phyloP scores from a whole-genome alignment of 169 alveolate species.

The Plasmodium knowlesi region DNA sequence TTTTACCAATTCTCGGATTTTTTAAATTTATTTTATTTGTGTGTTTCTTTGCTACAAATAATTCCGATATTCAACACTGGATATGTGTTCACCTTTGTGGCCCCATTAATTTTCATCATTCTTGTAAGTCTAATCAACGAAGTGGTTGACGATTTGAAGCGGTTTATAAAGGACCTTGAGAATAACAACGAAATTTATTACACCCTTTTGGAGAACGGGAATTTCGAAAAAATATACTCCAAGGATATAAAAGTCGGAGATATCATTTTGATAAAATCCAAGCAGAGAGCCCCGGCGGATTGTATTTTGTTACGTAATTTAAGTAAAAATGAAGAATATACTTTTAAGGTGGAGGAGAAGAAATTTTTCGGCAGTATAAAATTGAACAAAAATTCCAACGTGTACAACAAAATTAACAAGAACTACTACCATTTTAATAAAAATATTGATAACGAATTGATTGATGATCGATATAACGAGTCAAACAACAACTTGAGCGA shows the following conservation, averaged over 20 bases:
- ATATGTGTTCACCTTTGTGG: constrained; percentile 95
- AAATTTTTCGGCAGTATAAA: constrained; percentile 12
- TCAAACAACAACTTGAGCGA: constrained; percentile 60
- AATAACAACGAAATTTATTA: constrained; percentile 86
- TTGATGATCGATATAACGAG: constrained; percentile 61
- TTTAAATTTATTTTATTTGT: constrained; percentile 94
- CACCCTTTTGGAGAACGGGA: constrained; percentile 80
- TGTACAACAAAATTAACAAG: constrained; percentile 46
- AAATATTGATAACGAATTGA: constrained; percentile 53
- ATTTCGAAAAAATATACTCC: constrained; percentile 85
- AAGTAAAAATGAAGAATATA: constrained; percentile 81
- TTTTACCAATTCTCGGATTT: constrained; percentile 93
- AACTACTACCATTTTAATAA: constrained; percentile 62
- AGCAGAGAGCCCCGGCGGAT: constrained; percentile 98
- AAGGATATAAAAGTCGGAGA: constrained; percentile 93
- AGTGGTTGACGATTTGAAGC: constrained; percentile 94
- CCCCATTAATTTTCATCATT: constrained; percentile 95
- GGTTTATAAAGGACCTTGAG: constrained; percentile 88
- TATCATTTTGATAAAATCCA: constrained; percentile 89
- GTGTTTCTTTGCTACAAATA: constrained; percentile 93
- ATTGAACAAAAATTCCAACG: constrained; percentile 29
- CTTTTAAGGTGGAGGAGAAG: constrained; percentile 41
- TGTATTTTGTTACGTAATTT: constrained; percentile 90
- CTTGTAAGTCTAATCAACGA: constrained; percentile 94
- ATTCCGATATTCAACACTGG: constrained; percentile 94